Evolutionary conservation across 768 basidiomycete species (phyloP).

Genomic region (Amanita polypyramis): DNA sequence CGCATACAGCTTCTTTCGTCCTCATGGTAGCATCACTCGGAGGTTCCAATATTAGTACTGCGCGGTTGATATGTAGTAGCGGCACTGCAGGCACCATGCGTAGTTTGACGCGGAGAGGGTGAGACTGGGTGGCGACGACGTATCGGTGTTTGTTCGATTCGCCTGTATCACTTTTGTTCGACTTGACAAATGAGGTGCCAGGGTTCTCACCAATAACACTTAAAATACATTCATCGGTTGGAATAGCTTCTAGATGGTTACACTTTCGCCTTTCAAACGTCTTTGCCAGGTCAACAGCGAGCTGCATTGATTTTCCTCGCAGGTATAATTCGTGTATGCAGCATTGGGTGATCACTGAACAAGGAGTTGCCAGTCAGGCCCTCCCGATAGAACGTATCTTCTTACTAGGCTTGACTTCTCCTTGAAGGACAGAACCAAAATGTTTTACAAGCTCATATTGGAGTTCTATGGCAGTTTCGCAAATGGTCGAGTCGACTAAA

Average conservation of each 20-base stretch:
- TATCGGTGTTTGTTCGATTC: constrained; percentile 88
- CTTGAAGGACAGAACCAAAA: constrained; percentile 70
- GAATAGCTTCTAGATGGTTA: constrained; percentile 85
- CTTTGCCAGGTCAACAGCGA: constrained; percentile 83
- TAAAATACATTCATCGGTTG: constrained; percentile 72
- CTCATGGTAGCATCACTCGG: constrained; percentile 70
- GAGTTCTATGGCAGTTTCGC: constrained; percentile 52
- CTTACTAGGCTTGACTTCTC: constrained; percentile 87
- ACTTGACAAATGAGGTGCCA: background rate
- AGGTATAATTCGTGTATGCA: constrained; percentile 92
- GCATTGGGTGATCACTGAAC: constrained; percentile 96
- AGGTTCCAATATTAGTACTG: constrained; percentile 89
- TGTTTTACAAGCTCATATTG: constrained; percentile 75
- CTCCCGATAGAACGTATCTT: constrained; percentile 4
- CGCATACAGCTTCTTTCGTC: constrained; percentile 50
- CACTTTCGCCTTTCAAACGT: constrained; percentile 89
- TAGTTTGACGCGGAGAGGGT: constrained; percentile 56
- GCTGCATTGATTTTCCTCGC: constrained; percentile 62
- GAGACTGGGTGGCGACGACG: constrained; percentile 77
- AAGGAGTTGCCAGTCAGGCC: constrained; percentile 33
- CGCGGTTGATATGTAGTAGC: constrained; percentile 82
- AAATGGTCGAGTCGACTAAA: constrained; percentile 80
- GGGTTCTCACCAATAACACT: constrained; percentile 63
- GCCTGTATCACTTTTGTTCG: constrained; percentile 28
- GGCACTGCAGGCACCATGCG: constrained; percentile 78